Evolutionary conservation across 2,329 filamentous ascomycete genomes (phyloP).

Genomic region (Xylariaceae sp.): DNA sequence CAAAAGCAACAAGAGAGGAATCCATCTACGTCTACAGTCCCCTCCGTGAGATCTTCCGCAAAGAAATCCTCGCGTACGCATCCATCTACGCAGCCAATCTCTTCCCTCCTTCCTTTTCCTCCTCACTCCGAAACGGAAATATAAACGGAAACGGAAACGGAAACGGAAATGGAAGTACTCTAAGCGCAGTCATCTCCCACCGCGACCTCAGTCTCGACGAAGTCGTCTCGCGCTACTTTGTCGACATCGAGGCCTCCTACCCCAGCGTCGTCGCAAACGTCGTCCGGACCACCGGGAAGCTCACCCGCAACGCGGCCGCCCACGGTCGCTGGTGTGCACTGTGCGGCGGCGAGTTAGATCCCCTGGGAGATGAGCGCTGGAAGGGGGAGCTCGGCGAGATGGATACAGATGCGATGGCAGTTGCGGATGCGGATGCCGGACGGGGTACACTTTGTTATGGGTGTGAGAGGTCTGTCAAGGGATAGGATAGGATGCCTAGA

Average conservation of each 20-base stretch:
- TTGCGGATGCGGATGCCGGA: conserved; percentile 11
- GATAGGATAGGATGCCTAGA: conserved; percentile 29
- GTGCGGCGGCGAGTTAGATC: conserved; percentile 63
- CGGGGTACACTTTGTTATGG: conserved; percentile 59
- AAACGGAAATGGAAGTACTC: neutral
- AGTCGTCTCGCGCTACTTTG: conserved; percentile 84
- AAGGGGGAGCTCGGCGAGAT: conserved; percentile 54
- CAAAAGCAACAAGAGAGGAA: too few species aligned
- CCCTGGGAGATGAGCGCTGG: conserved; percentile 57
- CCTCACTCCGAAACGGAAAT: too few species aligned
- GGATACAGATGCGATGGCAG: neutral
- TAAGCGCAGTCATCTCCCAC: conserved; percentile 51
- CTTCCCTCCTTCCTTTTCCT: too few species aligned
- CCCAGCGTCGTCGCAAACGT: conserved; percentile 93
- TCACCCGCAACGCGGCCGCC: conserved; percentile 44
- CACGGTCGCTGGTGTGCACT: conserved; percentile 49
- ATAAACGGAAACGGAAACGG: too few species aligned
- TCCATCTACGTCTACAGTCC: conserved; percentile 62
- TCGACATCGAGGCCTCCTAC: conserved; percentile 76
- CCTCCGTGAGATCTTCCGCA: conserved; percentile 75
- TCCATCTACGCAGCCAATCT: conserved; percentile 35
- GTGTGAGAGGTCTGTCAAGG: conserved; percentile 59
- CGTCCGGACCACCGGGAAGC: conserved; percentile 81
- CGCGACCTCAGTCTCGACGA: conserved; percentile 85
- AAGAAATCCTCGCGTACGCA: conserved; percentile 68